Evolutionary conservation across 768 basidiomycete species (phyloP).

Genomic region (Cystobasidium onofrii): DNA sequence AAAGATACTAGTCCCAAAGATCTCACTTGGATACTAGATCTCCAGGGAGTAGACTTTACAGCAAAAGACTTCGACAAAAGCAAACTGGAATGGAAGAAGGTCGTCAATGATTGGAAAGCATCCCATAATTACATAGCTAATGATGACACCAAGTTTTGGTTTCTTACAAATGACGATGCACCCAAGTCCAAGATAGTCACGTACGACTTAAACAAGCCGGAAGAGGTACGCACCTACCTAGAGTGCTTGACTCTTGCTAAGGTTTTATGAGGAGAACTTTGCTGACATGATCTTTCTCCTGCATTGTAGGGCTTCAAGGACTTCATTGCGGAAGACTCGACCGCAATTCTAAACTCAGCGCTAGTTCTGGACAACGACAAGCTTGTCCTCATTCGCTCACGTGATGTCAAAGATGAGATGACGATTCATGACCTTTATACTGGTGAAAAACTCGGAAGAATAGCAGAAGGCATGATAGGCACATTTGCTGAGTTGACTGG

Average conservation of each 20-base stretch:
- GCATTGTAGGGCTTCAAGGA: conserved; percentile 51
- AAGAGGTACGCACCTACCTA: conserved; percentile 2
- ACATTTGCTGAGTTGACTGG: conserved; percentile 52
- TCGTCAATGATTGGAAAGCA: conserved; percentile 62
- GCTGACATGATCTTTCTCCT: not conserved
- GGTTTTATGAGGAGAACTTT: not conserved
- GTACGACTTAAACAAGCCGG: conserved; percentile 35
- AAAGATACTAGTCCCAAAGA: conserved; percentile 46
- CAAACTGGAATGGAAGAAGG: conserved; percentile 60
- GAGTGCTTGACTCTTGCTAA: not conserved
- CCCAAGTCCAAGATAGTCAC: conserved; percentile 39
- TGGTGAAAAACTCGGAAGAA: conserved; percentile 54
- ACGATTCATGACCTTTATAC: conserved; percentile 57
- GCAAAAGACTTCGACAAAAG: conserved; percentile 55
- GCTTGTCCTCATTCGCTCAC: conserved; percentile 60
- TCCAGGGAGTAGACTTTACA: conserved; percentile 47
- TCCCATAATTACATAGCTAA: conserved; percentile 47
- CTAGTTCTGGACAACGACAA: conserved; percentile 54
- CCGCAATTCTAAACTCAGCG: conserved; percentile 55
- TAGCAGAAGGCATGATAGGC: conserved; percentile 64
- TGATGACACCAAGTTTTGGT: conserved; percentile 39
- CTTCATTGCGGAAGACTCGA: conserved; percentile 61
- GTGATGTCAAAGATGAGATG: conserved; percentile 72
- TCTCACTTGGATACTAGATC: conserved; percentile 63
- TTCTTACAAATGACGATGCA: conserved; percentile 37